Percentiles rank a stretch among this genome's conserved stretches.
Evolutionary conservation across 208 protist species (phyloP).

Genomic region (Crithidia bombi): DNA sequence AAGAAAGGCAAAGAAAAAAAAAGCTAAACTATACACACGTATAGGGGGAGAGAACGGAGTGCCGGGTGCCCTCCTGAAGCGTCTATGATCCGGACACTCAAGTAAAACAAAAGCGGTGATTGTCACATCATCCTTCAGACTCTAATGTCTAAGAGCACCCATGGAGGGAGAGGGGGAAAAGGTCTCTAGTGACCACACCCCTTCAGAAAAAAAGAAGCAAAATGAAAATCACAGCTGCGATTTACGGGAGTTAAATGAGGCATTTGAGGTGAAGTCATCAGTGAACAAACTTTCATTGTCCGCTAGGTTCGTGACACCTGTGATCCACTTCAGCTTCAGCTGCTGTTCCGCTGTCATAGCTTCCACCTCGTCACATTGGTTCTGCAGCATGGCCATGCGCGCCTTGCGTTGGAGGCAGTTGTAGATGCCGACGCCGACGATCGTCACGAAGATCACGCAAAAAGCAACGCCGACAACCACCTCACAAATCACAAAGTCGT

Average conservation of each 20-base stretch:
- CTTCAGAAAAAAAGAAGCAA: neutral
- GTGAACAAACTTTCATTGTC: slow-evolving; percentile 2
- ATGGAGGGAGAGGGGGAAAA: too few species aligned
- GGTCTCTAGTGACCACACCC: too few species aligned
- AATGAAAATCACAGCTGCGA: neutral
- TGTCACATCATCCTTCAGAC: too few species aligned
- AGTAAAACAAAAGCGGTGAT: too few species aligned
- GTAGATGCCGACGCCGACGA: slow-evolving; percentile 3
- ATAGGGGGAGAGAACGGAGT: too few species aligned
- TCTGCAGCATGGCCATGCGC: neutral
- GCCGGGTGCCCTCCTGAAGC: too few species aligned
- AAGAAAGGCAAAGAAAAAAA: neutral
- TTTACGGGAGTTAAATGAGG: neutral
- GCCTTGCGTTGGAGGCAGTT: slow-evolving; percentile 1
- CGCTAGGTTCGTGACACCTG: neutral
- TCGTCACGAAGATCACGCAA: slow-evolving; percentile 5
- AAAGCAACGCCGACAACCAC: slow-evolving; percentile 7
- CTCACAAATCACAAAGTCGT: neutral
- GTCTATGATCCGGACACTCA: too few species aligned
- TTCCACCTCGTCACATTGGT: slow-evolving; percentile 5
- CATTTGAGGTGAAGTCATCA: neutral
- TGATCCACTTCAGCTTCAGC: slow-evolving; percentile 16
- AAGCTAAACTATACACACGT: too few species aligned
- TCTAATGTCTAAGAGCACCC: too few species aligned
- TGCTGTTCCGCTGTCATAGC: slow-evolving; percentile 2